Evolutionary conservation across 1,284 basidiomycete genomes (phyloP).

Genomic region (Mycena sp.): DNA sequence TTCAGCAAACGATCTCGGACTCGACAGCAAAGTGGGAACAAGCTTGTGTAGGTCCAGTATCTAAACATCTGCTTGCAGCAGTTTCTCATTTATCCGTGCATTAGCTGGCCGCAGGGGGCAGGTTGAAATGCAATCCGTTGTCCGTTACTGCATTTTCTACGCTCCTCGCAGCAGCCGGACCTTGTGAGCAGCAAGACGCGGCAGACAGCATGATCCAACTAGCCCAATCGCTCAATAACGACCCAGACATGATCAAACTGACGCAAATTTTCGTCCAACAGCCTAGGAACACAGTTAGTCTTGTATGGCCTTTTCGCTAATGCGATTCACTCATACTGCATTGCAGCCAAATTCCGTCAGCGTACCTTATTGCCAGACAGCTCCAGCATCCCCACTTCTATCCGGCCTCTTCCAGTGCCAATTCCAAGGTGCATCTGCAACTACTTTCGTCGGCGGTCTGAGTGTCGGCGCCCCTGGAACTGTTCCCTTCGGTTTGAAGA

Average conservation of each 20-base stretch:
- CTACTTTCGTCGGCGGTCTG: conserved; percentile 52
- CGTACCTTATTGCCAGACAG: conserved; percentile 60
- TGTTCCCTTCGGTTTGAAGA: conserved; percentile 54
- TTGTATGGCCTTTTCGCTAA: neutral
- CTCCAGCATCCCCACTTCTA: conserved; percentile 59
- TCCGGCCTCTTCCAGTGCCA: conserved; percentile 66
- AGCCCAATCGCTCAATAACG: conserved; percentile 63
- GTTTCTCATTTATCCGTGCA: conserved; percentile 25
- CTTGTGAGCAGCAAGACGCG: conserved; percentile 70
- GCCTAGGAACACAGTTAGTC: conserved; percentile 57
- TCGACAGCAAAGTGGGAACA: conserved; percentile 54
- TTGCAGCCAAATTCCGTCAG: conserved; percentile 54
- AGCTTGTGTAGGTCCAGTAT: conserved; percentile 45
- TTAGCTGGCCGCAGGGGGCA: conserved; percentile 63
- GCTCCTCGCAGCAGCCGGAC: conserved; percentile 62
- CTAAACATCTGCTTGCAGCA: conserved; percentile 40
- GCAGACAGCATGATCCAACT: conserved; percentile 70
- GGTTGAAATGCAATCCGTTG: conserved; percentile 59
- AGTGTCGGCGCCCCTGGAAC: conserved; percentile 52
- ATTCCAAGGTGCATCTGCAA: conserved; percentile 56
- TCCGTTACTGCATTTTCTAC: conserved; percentile 61
- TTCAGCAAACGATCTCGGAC: conserved; percentile 53
- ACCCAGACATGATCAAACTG: conserved; percentile 63
- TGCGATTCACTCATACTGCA: neutral
- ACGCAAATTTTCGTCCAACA: conserved; percentile 71